Evolutionary conservation across 192 early-diverging fungal species (phyloP).

Genomic region (Coemansia sp.): DNA sequence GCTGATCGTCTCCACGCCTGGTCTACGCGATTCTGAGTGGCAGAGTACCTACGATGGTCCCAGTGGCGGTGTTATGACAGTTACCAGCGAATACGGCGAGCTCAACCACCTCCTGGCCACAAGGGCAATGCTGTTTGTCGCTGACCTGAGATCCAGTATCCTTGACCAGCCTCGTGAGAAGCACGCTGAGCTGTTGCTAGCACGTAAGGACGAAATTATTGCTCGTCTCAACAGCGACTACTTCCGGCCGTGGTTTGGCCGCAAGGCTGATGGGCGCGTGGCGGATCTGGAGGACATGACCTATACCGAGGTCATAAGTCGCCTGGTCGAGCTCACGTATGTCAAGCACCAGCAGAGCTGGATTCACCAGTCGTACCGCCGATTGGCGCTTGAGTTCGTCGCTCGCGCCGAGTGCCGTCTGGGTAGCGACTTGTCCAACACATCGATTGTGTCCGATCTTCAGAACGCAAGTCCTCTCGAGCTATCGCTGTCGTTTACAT

Average conservation of each 20-base stretch:
- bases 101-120: slow-evolving; percentile 92
- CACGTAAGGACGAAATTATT: slow-evolving; percentile 82
- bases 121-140: slow-evolving; percentile 80
- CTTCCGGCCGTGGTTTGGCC: slow-evolving; percentile 93
- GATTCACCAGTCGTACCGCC: slow-evolving; percentile 74
- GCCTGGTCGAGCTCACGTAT: slow-evolving; percentile 84
- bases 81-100: slow-evolving; percentile 91
- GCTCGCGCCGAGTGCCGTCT: slow-evolving; percentile 83
- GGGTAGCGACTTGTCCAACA: neutral
- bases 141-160: slow-evolving; percentile 82
- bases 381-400: slow-evolving; percentile 80
- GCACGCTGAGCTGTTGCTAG: slow-evolving; percentile 68
- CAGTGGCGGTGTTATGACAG: slow-evolving; percentile 82
- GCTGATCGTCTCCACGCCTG: slow-evolving; percentile 83
- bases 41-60: slow-evolving; percentile 78
- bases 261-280: slow-evolving; percentile 72
- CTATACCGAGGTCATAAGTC: slow-evolving; percentile 83
- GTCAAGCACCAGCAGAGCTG: slow-evolving; percentile 77
- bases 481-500: slow-evolving; percentile 33
- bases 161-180: slow-evolving; percentile 85
- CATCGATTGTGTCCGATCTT: neutral
- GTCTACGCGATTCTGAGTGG: slow-evolving; percentile 82
- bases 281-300: slow-evolving; percentile 94
- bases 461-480: neutral
- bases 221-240: slow-evolving; percentile 70